Base-by-base conservation (phyloP, 129 eudicot genomes). In the Flaveria brownii region DNA sequence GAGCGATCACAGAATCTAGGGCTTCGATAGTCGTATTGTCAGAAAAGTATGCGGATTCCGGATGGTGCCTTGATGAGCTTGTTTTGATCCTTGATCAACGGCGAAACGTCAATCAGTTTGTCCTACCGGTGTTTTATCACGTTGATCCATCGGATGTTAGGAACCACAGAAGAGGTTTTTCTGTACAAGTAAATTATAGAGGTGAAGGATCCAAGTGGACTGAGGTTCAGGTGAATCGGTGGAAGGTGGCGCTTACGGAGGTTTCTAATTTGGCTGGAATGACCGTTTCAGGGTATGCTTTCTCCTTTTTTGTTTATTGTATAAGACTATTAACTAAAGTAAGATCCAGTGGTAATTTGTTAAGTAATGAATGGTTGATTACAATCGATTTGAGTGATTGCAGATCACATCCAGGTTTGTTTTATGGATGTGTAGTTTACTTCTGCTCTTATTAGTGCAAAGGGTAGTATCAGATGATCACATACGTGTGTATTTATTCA, bases 231-330 rank as follows among this genome's bases (percentile, higher is more conserved):
- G 76, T 71, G 47, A 71, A 4, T 1, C 63, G 49, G 2, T 71
- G 76, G 76, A 71, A 17, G 30, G 9, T 0, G n/a, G 64, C 76
- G 4, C 76, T 71, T 26, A 71, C 64, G 11, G 43, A 71, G 49
- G 63, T 71, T n/a, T 36, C 76, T 4, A 33, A 71, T n/a, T 11
- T 71, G 30, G 6, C 28, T 17, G 76, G 76, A 25, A 2, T 51
- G 3, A 12, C 12, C 30, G 28, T 50, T 51, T 71, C 76, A 47
- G 64, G 76, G 76, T 71, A 71, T 70, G 15, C 9, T 47, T 49
- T 70, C 13, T 25, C 5, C 2, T 9, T 47, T 47, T 12, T n/a
- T 13, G 52, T 47, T 47, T 47, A 47, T 47, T 9, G 15, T 43
- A 7, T 10, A 43, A 43, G 30, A 28, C 30, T 28, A 10, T 43